Conservation (phyloP, 2,329 filamentous ascomycete genomes). For the Pseudocercospora cruenta region DNA sequence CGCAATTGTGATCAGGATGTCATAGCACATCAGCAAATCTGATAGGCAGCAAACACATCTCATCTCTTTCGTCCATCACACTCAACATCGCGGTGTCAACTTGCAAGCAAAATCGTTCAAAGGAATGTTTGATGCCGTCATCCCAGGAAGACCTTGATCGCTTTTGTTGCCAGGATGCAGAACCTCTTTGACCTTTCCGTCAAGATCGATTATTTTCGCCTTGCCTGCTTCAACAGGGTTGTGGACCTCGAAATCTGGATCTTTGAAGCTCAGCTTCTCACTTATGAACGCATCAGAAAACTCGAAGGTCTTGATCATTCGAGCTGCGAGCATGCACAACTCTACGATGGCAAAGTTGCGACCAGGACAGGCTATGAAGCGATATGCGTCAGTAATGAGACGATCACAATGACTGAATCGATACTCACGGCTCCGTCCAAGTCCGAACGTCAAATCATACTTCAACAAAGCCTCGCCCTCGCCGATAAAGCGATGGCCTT, state of each 20-base stretch:
- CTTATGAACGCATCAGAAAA: slow-evolving; percentile 8
- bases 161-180: slow-evolving; percentile 9
- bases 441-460: slow-evolving; percentile 15
- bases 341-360: slow-evolving; percentile 17
- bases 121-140: slow-evolving; percentile 13
- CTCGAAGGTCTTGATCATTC: slow-evolving; percentile 10
- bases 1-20: too few relatives aligned
- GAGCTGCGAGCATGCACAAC: slow-evolving; percentile 15
- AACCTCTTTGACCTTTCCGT: background rate
- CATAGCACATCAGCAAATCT: background rate
- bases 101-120: slow-evolving; percentile 10
- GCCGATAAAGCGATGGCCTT: slow-evolving; percentile 15
- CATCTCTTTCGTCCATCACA: background rate
- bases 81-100: background rate
- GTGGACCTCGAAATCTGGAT: slow-evolving; percentile 9
- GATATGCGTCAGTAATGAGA: background rate
- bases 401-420: background rate
- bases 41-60: background rate
- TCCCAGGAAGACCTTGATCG: slow-evolving; percentile 8
- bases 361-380: slow-evolving; percentile 10
- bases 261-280: background rate
- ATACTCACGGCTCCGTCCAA: slow-evolving; percentile 16
- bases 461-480: slow-evolving; percentile 12
- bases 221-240: background rate
- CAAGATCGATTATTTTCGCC: slow-evolving; percentile 11